Conservation (phyloP, 2,329 filamentous ascomycete species). For the Nannizziopsis barbatae region DNA sequence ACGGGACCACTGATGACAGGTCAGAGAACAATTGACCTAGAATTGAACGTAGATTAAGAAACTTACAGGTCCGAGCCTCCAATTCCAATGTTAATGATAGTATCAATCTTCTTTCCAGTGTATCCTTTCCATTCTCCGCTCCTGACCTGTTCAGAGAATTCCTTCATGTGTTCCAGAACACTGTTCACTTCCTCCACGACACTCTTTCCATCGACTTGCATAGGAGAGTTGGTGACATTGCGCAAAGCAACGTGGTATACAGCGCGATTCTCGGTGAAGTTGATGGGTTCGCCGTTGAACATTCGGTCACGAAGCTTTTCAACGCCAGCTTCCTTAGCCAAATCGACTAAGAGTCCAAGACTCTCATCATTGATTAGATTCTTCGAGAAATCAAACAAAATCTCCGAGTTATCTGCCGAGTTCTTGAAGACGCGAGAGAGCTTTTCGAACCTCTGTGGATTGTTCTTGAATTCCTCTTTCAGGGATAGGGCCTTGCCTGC, state of each 20-base stretch:
- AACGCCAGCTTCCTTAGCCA: constrained; percentile 80
- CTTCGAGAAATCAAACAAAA: constrained; percentile 98
- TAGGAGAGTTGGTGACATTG: constrained; percentile 71
- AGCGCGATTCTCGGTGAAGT: constrained; percentile 94
- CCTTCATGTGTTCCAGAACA: constrained; percentile 94
- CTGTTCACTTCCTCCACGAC: constrained; percentile 88
- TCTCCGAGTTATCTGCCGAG: constrained; percentile 65
- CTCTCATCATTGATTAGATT: constrained; percentile 96
- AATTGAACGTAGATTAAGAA: not conserved
- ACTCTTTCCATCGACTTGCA: constrained; percentile 79
- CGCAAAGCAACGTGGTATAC: constrained; percentile 92
- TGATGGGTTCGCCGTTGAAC: constrained; percentile 97
- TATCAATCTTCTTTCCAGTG: constrained; percentile 94
- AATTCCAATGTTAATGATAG: constrained; percentile 94
- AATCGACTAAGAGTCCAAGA: constrained; percentile 69
- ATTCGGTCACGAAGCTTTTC: constrained; percentile 93
- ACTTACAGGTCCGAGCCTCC: constrained; percentile 94
- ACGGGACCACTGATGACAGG: constrained; percentile 62
- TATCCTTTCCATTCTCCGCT: constrained; percentile 95
- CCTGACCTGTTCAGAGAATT: constrained; percentile 89
- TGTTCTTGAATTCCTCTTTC: constrained; percentile 83
- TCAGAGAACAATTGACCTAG: not conserved
- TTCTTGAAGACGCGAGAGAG: constrained; percentile 78
- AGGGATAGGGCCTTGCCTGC: constrained; percentile 83
- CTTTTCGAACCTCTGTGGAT: constrained; percentile 79